A percentile compares a stretch with the other conserved stretches of the same genome.
Conservation (phyloP, 257 asterid species). For the Scutellaria galericulata region DNA sequence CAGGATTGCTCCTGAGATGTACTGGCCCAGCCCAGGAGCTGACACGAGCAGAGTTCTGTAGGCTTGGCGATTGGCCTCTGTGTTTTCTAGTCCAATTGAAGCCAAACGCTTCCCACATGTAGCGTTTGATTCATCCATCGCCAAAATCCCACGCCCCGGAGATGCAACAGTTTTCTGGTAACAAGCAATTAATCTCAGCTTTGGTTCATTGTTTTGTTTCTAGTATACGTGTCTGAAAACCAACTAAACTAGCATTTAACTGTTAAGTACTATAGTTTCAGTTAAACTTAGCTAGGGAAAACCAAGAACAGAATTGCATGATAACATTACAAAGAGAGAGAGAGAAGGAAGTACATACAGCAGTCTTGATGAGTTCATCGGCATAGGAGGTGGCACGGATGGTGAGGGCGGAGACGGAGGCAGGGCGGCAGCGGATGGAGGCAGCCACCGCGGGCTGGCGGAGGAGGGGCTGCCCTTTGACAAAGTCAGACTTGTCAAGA, state of each 20-base stretch:
- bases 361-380: constrained; percentile 43
- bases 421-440: constrained; percentile 40
- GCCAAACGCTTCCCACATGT: constrained; percentile 79
- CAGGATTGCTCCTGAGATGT: constrained; percentile 71
- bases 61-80: constrained; percentile 76
- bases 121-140: constrained; percentile 83
- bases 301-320: background rate
- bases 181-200: background rate
- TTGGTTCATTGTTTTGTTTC: too few relatives aligned
- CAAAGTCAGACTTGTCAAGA: constrained; percentile 67
- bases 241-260: too few relatives aligned
- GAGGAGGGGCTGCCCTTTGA: constrained; percentile 47
- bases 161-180: constrained; percentile 68
- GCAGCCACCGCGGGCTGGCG: constrained; percentile 34
- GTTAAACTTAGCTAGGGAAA: background rate
- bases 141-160: constrained; percentile 79
- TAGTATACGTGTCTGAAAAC: too few relatives aligned
- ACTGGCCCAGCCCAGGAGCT: constrained; percentile 67
- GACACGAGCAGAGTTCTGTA: constrained; percentile 70
- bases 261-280: background rate
- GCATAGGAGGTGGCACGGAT: constrained; percentile 43
- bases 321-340: constrained; percentile 18
- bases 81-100: constrained; percentile 74
- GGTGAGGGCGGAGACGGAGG: constrained; percentile 34
- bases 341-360: constrained; percentile 27